A percentile compares a stretch with the other conserved stretches of the same genome.
Evolutionary conservation across 768 basidiomycete genomes (phyloP).

Genomic region (Russula griseocarnosa): DNA sequence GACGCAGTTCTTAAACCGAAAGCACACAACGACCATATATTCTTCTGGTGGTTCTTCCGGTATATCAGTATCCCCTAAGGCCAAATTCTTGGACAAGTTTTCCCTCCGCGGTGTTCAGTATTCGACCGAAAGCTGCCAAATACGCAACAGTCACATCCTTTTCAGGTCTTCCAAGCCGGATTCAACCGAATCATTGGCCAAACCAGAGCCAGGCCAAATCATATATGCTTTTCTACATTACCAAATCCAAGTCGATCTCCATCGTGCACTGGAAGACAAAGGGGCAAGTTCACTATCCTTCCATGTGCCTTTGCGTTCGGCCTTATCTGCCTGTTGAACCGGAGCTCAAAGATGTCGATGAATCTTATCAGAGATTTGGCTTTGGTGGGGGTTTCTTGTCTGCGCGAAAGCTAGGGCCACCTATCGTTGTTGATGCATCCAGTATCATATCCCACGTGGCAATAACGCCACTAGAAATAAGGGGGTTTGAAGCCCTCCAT

Average conservation of each 20-base stretch:
- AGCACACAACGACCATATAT: background rate
- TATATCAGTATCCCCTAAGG: background rate
- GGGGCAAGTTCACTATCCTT: background rate
- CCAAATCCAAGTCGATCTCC: background rate
- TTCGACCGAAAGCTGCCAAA: background rate
- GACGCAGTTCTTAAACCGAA: background rate
- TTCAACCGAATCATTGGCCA: background rate
- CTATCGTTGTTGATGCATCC: background rate
- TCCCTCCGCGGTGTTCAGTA: background rate
- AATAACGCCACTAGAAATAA: background rate
- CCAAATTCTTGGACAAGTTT: background rate
- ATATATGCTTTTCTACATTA: background rate
- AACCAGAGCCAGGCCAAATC: background rate
- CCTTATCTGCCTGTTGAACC: background rate
- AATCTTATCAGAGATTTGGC: conserved; percentile 1
- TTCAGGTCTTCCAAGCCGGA: background rate
- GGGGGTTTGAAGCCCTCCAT: background rate
- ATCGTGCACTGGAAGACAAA: background rate
- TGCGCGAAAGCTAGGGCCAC: background rate
- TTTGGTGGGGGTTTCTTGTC: background rate
- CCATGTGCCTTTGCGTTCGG: conserved; percentile 6
- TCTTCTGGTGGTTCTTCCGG: background rate
- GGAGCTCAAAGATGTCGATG: background rate
- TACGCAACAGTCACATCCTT: background rate
- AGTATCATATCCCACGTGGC: conserved; percentile 6